phyloP scores from a whole-genome alignment of 176 grass and related monocot genomes.

The Musa acuminata region DNA sequence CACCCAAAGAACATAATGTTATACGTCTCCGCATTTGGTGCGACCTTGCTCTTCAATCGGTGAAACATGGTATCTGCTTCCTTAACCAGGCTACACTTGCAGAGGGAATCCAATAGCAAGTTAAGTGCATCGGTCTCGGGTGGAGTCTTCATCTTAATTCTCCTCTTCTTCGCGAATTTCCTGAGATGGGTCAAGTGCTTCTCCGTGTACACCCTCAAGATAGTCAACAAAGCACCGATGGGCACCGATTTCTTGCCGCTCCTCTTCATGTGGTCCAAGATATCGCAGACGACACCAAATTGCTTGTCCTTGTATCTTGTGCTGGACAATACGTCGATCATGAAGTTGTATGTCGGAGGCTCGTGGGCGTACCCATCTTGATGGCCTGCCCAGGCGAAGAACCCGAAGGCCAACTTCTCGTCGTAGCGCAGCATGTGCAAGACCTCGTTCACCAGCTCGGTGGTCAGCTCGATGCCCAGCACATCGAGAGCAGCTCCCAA shows the following conservation, averaged over 20 bases:
- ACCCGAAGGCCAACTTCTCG: conserved; percentile 78
- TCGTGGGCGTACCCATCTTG: conserved; percentile 61
- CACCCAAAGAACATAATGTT: conserved; percentile 79
- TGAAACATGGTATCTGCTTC: conserved; percentile 60
- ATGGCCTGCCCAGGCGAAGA: conserved; percentile 61
- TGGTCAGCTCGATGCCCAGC: conserved; percentile 46
- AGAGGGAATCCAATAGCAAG: conserved; percentile 65
- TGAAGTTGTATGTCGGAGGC: conserved; percentile 46
- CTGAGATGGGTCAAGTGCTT: conserved; percentile 58
- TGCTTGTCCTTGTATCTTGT: conserved; percentile 75
- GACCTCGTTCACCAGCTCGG: conserved; percentile 50
- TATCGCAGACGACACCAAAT: conserved; percentile 70
- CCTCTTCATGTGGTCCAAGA: conserved; percentile 91
- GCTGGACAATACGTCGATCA: conserved; percentile 84
- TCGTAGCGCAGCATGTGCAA: conserved; percentile 71
- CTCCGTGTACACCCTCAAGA: conserved; percentile 54
- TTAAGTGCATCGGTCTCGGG: conserved; percentile 71
- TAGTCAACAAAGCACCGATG: conserved; percentile 39
- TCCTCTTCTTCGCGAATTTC: conserved; percentile 73
- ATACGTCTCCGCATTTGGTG: conserved; percentile 54
- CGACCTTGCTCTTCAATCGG: conserved; percentile 47
- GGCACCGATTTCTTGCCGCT: conserved; percentile 36
- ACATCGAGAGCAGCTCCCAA: conserved; percentile 18
- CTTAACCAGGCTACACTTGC: conserved; percentile 74
- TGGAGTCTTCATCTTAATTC: conserved; percentile 47